These are phyloP conservation scores for Xylaria sp. DNA, from an alignment of 2,329 filamentous ascomycete genomes.

Conservation along the genomic window DNA sequence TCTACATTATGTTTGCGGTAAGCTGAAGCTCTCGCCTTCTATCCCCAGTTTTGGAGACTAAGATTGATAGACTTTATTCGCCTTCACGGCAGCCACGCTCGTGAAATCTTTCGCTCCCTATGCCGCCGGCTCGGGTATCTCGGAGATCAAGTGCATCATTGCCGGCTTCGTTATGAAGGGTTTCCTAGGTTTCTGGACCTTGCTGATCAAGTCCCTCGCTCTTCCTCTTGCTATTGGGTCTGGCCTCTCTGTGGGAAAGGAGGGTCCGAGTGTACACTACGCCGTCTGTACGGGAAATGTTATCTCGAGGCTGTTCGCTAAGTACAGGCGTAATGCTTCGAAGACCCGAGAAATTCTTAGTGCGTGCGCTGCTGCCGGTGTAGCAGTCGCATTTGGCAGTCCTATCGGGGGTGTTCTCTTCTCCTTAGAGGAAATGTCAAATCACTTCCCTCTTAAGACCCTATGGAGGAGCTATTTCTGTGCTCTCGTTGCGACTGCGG, in stretches of 20 bases:
- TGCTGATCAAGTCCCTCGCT: constrained; percentile 91
- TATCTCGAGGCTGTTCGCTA: constrained; percentile 88
- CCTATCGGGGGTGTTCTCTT: constrained; percentile 97
- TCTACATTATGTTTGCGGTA: constrained; percentile 88
- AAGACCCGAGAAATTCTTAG: constrained; percentile 96
- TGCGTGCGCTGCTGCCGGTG: constrained; percentile 91
- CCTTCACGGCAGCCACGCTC: constrained; percentile 79
- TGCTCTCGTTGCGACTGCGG: constrained; percentile 90
- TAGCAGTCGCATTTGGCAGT: constrained; percentile 95
- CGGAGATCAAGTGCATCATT: constrained; percentile 99
- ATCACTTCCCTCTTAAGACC: constrained; percentile 93
- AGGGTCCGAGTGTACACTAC: constrained; percentile 98
- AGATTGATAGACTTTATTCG: constrained; percentile 69
- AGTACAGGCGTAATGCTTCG: constrained; percentile 88
- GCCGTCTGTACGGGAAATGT: constrained; percentile 97
- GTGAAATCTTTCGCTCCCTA: constrained; percentile 95
- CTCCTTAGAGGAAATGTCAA: constrained; percentile 97
- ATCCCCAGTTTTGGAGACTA: constrained; percentile 15
- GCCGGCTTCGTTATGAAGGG: constrained; percentile 99
- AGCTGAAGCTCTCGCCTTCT: constrained; percentile 31
- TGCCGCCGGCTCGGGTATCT: constrained; percentile 94
- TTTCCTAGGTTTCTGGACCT: constrained; percentile 88
- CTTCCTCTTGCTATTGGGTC: constrained; percentile 92
- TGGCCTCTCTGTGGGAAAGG: constrained; percentile 92
- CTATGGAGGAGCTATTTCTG: constrained; percentile 99